phyloP scores from a whole-genome alignment of 1,284 basidiomycete genomes.

The Trichosporon coremiiforme region DNA sequence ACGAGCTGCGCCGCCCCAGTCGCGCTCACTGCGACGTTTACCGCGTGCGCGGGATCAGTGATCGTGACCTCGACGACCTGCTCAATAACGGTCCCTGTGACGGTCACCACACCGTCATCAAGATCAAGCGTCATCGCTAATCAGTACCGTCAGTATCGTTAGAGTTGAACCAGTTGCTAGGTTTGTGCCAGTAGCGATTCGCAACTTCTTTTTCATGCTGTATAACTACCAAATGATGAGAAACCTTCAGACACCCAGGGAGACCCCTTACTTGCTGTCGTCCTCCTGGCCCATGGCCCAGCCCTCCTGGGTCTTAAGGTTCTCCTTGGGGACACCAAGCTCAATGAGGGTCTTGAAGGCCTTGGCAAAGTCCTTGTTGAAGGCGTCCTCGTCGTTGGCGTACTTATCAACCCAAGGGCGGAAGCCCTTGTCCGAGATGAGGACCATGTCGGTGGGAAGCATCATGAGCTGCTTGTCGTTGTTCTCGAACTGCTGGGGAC shows the following conservation, averaged over 20 bases:
- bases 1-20: neutral
- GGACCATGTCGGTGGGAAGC: slow-evolving; percentile 79
- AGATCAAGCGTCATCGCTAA: neutral
- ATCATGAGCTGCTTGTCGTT: slow-evolving; percentile 90
- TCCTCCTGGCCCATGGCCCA: slow-evolving; percentile 22
- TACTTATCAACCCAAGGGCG: slow-evolving; percentile 66
- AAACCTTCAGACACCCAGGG: slow-evolving; percentile 5
- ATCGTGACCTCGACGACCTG: neutral
- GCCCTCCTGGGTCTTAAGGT: slow-evolving; percentile 61
- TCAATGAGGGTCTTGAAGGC: slow-evolving; percentile 78
- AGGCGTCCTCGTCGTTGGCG: slow-evolving; percentile 76
- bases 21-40: neutral
- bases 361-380: slow-evolving; percentile 83
- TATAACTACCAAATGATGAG: slow-evolving; percentile 14
- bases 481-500: slow-evolving; percentile 74
- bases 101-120: neutral
- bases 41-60: neutral
- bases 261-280: slow-evolving; percentile 3
- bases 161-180: too few species aligned
- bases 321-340: slow-evolving; percentile 81
- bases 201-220: slow-evolving; percentile 16
- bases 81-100: neutral
- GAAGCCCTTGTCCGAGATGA: slow-evolving; percentile 48
- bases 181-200: neutral
- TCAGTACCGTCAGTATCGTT: neutral